phyloP scores from a whole-genome alignment of 148 eudicot genomes.

The Rhododendron ferrugineum region DNA sequence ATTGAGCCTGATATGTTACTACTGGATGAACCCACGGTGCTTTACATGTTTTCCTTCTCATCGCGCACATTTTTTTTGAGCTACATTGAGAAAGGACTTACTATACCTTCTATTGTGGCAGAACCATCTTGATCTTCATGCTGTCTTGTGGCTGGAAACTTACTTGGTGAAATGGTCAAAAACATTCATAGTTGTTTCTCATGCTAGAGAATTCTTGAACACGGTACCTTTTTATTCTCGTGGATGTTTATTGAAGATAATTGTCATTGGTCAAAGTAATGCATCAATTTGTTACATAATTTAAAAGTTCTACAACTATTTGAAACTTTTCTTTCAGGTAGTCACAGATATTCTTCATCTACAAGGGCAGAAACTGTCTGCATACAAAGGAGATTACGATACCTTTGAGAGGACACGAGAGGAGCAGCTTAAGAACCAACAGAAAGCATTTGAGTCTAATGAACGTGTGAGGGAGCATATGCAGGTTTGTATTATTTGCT shows the following conservation, averaged over 20 bases:
- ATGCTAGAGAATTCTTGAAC: slow-evolving; percentile 97
- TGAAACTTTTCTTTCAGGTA: slow-evolving; percentile 49
- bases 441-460: slow-evolving; percentile 89
- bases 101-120: slow-evolving; percentile 26
- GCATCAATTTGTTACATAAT: not conserved
- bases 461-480: slow-evolving; percentile 91
- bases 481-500: slow-evolving; percentile 55
- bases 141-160: slow-evolving; percentile 92
- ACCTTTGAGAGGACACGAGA: slow-evolving; percentile 93
- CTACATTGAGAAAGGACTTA: slow-evolving; percentile 13
- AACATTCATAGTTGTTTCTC: slow-evolving; percentile 97
- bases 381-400: slow-evolving; percentile 86
- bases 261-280: not conserved
- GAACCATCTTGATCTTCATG: slow-evolving; percentile 99
- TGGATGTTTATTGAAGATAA: not conserved
- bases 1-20: slow-evolving; percentile 90
- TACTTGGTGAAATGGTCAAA: slow-evolving; percentile 96
- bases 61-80: slow-evolving; percentile 2
- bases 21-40: slow-evolving; percentile 97
- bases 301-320: not conserved
- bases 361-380: slow-evolving; percentile 67
- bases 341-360: slow-evolving; percentile 96
- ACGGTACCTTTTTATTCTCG: slow-evolving; percentile 37
- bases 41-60: slow-evolving; percentile 12
- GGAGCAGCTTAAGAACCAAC: slow-evolving; percentile 80